phyloP scores from a whole-genome alignment of 2,329 filamentous ascomycete species.

The Colletotrichum horii region DNA sequence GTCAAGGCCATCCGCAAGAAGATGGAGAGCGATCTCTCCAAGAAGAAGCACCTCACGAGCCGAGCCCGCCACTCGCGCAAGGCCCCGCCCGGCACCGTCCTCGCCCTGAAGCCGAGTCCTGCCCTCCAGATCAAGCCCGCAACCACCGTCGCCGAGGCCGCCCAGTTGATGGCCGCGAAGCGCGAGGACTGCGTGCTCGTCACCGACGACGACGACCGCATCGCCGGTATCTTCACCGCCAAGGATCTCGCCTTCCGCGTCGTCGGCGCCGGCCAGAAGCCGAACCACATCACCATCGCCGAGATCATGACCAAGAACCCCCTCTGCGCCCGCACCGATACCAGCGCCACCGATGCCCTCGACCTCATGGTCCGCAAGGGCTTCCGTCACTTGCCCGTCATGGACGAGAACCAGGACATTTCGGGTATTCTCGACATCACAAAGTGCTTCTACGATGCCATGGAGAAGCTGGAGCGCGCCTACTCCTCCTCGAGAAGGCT shows the following conservation, averaged over 20 bases:
- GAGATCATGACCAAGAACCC: conserved; percentile 99
- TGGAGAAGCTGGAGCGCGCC: conserved; percentile 98
- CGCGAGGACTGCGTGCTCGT: conserved; percentile 97
- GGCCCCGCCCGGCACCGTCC: conserved; percentile 93
- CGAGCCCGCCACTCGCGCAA: conserved; percentile 87
- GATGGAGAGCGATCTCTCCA: conserved; percentile 96
- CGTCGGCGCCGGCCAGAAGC: conserved; percentile 88
- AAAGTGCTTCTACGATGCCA: conserved; percentile 99
- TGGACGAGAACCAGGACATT: conserved; percentile 99
- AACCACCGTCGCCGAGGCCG: conserved; percentile 93
- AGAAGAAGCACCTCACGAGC: conserved; percentile 85
- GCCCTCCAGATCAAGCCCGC: conserved; percentile 96
- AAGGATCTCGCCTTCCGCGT: conserved; percentile 98
- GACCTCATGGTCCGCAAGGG: conserved; percentile 99
- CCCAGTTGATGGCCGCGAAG: conserved; percentile 98
- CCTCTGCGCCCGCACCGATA: conserved; percentile 94
- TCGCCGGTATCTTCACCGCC: conserved; percentile 97
- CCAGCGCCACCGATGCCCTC: conserved; percentile 94
- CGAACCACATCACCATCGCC: conserved; percentile 87
- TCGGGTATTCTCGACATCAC: conserved; percentile 98
- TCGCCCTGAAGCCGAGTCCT: conserved; percentile 92
- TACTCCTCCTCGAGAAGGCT: conserved; percentile 98
- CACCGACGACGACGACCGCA: conserved; percentile 96
- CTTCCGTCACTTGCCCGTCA: conserved; percentile 95
- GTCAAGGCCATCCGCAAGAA: conserved; percentile 90